Conservation (phyloP, 2,329 filamentous ascomycete species). For the Fusarium aywerte region DNA sequence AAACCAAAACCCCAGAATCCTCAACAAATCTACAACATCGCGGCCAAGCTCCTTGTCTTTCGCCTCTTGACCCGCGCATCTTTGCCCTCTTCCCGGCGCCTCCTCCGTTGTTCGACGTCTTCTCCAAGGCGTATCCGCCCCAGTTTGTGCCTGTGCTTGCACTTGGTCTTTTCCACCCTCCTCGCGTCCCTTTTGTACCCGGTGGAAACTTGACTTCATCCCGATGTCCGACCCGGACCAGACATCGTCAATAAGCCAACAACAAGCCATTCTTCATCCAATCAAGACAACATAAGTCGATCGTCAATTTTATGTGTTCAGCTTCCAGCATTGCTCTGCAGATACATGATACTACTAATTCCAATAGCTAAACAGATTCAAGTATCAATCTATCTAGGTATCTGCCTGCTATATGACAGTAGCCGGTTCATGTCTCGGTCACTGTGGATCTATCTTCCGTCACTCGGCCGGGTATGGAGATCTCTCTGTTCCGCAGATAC, state of each 20-base stretch:
- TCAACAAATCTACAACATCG: conserved; percentile 40
- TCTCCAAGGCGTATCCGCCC: conserved; percentile 19
- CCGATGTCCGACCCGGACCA: conserved; percentile 8
- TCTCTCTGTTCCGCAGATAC: conserved; percentile 15
- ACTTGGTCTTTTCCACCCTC: conserved; percentile 8
- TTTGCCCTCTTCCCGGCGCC: conserved; percentile 35
- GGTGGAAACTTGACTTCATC: conserved; percentile 26
- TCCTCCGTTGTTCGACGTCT: conserved; percentile 37
- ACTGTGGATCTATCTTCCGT: conserved; percentile 17
- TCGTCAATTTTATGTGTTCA: not conserved
- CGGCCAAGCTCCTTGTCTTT: conserved; percentile 26
- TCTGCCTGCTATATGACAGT: not conserved
- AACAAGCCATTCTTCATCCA: not conserved
- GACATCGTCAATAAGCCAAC: conserved; percentile 1
- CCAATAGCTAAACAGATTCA: not conserved
- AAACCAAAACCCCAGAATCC: conserved; percentile 32
- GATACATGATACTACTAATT: not conserved
- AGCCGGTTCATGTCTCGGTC: conserved; percentile 2
- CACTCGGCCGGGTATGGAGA: conserved; percentile 41
- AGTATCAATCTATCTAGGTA: not conserved
- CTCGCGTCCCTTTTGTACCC: conserved; percentile 13
- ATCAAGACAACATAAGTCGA: not conserved
- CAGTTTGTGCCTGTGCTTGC: not conserved
- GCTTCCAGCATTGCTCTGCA: not conserved
- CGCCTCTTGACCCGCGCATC: conserved; percentile 40